phyloP scores from a whole-genome alignment of 768 basidiomycete species.

The Austroboletus festivus region DNA sequence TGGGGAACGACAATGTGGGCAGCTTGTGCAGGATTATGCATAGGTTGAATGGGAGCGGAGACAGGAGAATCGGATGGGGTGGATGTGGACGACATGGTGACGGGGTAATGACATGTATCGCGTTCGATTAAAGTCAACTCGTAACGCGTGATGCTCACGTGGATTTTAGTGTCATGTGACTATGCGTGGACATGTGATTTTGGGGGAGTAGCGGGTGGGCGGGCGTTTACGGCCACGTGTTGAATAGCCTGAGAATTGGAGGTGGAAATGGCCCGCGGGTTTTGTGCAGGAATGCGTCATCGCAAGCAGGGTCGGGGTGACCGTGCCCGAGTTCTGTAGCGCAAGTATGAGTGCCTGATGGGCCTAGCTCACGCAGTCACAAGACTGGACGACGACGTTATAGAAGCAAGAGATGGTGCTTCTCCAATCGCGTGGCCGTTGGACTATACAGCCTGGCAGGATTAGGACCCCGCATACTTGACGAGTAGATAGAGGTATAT shows the following conservation, averaged over 20 bases:
- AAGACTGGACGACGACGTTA: slow-evolving; percentile 24
- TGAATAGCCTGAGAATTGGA: too few species aligned
- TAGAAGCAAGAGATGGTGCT: slow-evolving; percentile 28
- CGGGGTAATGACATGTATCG: too few species aligned
- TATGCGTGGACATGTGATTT: slow-evolving; percentile 20
- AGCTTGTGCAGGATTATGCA: slow-evolving; percentile 82
- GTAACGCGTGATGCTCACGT: too few species aligned
- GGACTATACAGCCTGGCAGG: slow-evolving; percentile 20
- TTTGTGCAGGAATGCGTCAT: slow-evolving; percentile 22
- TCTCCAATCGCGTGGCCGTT: slow-evolving; percentile 21
- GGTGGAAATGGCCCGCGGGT: slow-evolving; percentile 25
- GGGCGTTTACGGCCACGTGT: too few species aligned
- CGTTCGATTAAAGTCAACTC: too few species aligned
- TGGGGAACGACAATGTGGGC: slow-evolving; percentile 77
- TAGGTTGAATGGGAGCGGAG: slow-evolving; percentile 65
- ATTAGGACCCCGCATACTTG: slow-evolving; percentile 30
- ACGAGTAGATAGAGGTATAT: slow-evolving; percentile 18
- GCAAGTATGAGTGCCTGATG: too few species aligned
- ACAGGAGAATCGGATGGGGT: slow-evolving; percentile 68
- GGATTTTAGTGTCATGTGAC: neutral
- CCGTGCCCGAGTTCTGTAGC: too few species aligned
- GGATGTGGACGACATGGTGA: slow-evolving; percentile 29
- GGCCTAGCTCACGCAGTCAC: slow-evolving; percentile 22
- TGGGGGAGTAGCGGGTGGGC: too few species aligned
- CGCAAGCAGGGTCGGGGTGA: slow-evolving; percentile 10